These are phyloP conservation scores for Spergularia marina DNA, from an alignment of 148 eudicot genomes.

Conservation along the genomic window DNA sequence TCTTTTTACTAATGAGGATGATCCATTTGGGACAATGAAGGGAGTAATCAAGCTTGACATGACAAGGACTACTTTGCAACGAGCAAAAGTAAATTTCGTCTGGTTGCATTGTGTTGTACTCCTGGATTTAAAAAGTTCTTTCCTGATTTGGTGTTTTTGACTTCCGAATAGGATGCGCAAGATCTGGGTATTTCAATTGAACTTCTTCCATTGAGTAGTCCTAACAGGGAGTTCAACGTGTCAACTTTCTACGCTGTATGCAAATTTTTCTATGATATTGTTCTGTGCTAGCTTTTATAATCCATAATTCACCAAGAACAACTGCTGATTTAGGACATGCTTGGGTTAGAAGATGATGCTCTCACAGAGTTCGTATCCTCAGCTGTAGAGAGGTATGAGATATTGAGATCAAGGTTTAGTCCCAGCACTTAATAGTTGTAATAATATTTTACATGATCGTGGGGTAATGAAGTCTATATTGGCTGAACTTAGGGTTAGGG, in stretches of 20 bases:
- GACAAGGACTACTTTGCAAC: slow-evolving; percentile 91
- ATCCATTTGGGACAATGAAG: slow-evolving; percentile 85
- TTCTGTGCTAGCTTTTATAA: slow-evolving; percentile 7
- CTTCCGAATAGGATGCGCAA: slow-evolving; percentile 76
- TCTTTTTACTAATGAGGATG: slow-evolving; percentile 86
- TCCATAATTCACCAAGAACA: slow-evolving; percentile 11
- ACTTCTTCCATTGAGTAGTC: slow-evolving; percentile 73
- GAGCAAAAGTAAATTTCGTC: slow-evolving; percentile 63
- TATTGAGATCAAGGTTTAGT: background rate
- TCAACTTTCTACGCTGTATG: slow-evolving; percentile 79
- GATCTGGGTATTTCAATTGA: slow-evolving; percentile 92
- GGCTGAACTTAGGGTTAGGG: background rate
- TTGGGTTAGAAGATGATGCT: slow-evolving; percentile 80
- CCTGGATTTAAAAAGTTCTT: background rate
- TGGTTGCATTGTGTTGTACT: background rate
- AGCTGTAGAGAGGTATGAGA: slow-evolving; percentile 62
- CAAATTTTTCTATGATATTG: slow-evolving; percentile 7
- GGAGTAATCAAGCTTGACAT: slow-evolving; percentile 81
- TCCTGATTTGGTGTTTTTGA: slow-evolving; percentile 2
- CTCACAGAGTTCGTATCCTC: slow-evolving; percentile 61
- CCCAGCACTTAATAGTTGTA: background rate
- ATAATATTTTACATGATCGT: background rate
- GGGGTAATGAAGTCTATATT: background rate
- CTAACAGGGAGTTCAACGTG: slow-evolving; percentile 64
- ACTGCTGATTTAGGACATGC: slow-evolving; percentile 59